Percentiles rank a stretch among this genome's conserved stretches.
Conservation (phyloP, 768 basidiomycete species). For the Suillus lakei region DNA sequence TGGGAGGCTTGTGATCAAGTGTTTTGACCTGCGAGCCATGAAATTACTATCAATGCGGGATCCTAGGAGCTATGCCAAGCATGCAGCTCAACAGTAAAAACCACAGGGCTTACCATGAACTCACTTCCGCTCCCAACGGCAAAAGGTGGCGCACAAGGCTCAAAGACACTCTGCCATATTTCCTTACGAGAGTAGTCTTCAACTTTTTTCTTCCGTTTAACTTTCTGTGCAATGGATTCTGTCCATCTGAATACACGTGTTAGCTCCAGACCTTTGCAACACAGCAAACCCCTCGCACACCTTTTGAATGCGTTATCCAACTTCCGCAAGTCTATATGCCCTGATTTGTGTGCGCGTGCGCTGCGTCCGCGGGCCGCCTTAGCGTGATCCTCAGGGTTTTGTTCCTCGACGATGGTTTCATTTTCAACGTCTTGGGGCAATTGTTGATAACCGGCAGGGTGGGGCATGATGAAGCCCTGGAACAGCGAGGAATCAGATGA, state of each 20-base stretch:
- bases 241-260: conserved; percentile 64
- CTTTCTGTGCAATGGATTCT: conserved; percentile 83
- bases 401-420: conserved; percentile 40
- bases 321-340: conserved; percentile 79
- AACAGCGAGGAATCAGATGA: not conserved
- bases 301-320: conserved; percentile 85
- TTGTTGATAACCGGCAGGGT: conserved; percentile 50
- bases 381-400: conserved; percentile 17
- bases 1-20: conserved; percentile 76
- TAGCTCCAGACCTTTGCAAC: conserved; percentile 7
- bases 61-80: not conserved
- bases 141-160: conserved; percentile 54
- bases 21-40: conserved; percentile 63
- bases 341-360: conserved; percentile 47
- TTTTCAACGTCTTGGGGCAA: conserved; percentile 47
- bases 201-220: conserved; percentile 78
- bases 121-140: conserved; percentile 33
- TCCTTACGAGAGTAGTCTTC: conserved; percentile 67
- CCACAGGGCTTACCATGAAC: conserved; percentile 20
- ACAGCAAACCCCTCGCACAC: conserved; percentile 35
- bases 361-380: conserved; percentile 31
- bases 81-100: not conserved
- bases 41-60: conserved; percentile 7
- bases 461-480: conserved; percentile 40
- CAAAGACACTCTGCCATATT: conserved; percentile 84